Evolutionary conservation across 495 filamentous ascomycete genomes (phyloP), one percentile per base, ranked within the genome.

Genomic region (Talaromyces liani): DNA sequence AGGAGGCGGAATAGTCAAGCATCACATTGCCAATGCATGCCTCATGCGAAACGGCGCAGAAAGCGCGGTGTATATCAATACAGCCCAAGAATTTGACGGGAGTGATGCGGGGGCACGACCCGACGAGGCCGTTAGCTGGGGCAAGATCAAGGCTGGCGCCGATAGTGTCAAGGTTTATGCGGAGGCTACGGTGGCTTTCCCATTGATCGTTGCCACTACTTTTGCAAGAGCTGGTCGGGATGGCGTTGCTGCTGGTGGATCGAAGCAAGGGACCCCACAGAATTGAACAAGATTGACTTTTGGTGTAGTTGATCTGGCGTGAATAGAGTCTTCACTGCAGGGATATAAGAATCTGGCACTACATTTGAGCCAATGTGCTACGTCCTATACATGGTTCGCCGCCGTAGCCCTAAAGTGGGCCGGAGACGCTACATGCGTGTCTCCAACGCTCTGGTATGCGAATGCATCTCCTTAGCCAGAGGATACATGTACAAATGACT

Each of bases 71-170:
- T 98, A 96, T 70, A 88, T 98, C 69, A 98, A 98, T 72, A 97
- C 95, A 1, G 94, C 85, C 0, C 90, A 94, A 73, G 95, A 98
- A 71, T 98, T 97, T 72, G 94, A 98, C 73, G 95, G 94, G 0
- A 95, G 91, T 65, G 95, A 98, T 81, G 93, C 95, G 2, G 94
- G 95, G 0, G 94, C 95, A 2, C 82, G 95, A 56, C 95, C 95
- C 6, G 94, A 98, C 68, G 94, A 98, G 76, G 94, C 94, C 0
- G 91, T 98, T 14, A 96, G 91, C 67, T 98, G 95, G 94, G 94
- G 94, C 4, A 98, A 98, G 82, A 97, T 98, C 74, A 96, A 93
- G 73, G 79, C 84, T 22, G 90, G 88, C 47, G 95, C 84, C 0
- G 85, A 91, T 63, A 87, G 88, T 62, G 93, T 97, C 59, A 97